Conservation (phyloP, 2,329 filamentous ascomycete genomes). For the Claviceps humidiphila region DNA sequence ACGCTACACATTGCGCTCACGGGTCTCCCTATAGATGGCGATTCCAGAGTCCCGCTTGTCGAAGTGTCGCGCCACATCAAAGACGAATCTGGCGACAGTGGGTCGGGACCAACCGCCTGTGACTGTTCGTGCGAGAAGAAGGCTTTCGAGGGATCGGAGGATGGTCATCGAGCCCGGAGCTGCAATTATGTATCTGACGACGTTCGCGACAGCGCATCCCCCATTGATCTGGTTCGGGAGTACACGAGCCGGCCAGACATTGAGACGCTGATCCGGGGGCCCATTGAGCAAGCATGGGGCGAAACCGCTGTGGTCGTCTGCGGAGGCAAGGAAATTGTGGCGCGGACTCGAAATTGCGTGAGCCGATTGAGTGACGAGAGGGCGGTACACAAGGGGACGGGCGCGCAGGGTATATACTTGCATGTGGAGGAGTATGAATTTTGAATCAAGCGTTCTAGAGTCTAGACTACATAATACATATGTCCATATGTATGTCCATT, state of each 20-base stretch:
- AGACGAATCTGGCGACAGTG: not conserved
- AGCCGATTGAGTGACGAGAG: conserved; percentile 44
- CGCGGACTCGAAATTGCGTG: conserved; percentile 41
- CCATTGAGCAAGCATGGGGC: conserved; percentile 44
- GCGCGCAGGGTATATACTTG: conserved; percentile 47
- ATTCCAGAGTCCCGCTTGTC: conserved; percentile 4
- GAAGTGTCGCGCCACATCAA: not conserved
- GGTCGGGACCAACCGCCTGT: not conserved
- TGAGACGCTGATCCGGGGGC: conserved; percentile 33
- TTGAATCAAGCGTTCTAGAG: conserved; percentile 12
- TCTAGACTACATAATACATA: no score
- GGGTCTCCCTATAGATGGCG: conserved; percentile 9
- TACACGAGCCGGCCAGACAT: conserved; percentile 37
- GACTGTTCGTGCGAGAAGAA: not conserved
- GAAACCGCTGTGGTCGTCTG: conserved; percentile 50
- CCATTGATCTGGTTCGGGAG: conserved; percentile 25
- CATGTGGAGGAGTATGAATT: conserved; percentile 49
- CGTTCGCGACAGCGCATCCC: not conserved
- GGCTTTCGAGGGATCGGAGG: not conserved
- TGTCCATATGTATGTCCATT: not conserved
- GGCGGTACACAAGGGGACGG: conserved; percentile 50
- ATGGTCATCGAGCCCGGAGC: not conserved
- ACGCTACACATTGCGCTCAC: conserved; percentile 43
- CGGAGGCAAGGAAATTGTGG: conserved; percentile 41
- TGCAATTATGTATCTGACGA: not conserved